Evolutionary conservation across 306 rosid genomes (phyloP), one percentile per base, ranked within the genome.

Genomic region (Neltuma alba): DNA sequence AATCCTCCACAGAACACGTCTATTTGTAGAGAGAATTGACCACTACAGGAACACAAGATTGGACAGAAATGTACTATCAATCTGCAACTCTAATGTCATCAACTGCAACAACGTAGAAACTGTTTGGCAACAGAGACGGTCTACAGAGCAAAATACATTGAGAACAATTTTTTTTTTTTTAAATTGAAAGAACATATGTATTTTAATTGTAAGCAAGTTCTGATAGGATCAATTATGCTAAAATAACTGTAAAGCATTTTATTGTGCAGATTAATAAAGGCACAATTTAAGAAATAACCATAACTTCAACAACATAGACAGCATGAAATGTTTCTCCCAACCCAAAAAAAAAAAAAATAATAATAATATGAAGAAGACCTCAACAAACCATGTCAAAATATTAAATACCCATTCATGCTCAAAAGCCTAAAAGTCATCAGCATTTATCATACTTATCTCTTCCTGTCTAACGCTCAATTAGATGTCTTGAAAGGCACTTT

Each of bases 11-110:
- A 36, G 63, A 79, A 60, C 34, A 47, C 20, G 25, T 15, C 6
- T 9, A 30, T 31, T 63, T 55, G 25, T 67, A 67, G 58, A 74
- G 62, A 74, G 63, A 42, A 13, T 70, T 81, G 62, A 83, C 50
- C 31, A 41, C 41, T 78, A 71, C 66, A 78, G 20, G 64, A 77
- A 40, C 34, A 61, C 69, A 65, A 55, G 21, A 77, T 40, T 45
- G 42, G 48, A 52, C 61, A 67, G 38, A 42, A 40, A 55, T 72
- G 45, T 25, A 54, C 75, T 74, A 67, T 62, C 33, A 45, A 58
- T 66, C 40, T 57, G 40, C 12, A 44, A 42, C 58, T 38, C 41
- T 81, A 42, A 57, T 1, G 64, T 30, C 70, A 71, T 28, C n/a
- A 69, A 36, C 42, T 60, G 37, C 61, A 16, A 45, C 14, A 70